Evolutionary conservation across 2,329 filamentous ascomycete species (phyloP), one percentile per base, ranked within the genome.

Genomic region (Colletotrichum sp.): DNA sequence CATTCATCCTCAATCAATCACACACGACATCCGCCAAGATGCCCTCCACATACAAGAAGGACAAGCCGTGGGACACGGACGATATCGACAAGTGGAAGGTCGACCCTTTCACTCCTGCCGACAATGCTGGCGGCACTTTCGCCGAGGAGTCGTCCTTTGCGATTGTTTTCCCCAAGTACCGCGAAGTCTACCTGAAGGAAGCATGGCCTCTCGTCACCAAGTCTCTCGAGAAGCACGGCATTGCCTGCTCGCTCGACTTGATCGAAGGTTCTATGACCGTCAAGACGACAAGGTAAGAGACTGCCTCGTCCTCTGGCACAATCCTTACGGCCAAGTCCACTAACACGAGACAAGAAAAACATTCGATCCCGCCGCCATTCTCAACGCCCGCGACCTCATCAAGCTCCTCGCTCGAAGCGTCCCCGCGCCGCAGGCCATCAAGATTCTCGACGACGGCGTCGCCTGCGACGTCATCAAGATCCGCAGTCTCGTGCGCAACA

Each of bases 61-160:
- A 97, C 5, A 98, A 98, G 85, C 94, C 95, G 71, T 97, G 96
- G 96, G 96, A 98, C 82, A 98, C 96, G 72, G 96, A 98, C 77
- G 97, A 98, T 82, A 95, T 98, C 78, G 96, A 98, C 87, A 98
- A 98, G 85, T 98, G 96, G 96, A 96, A 96, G 92, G 88, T 96
- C 80, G 96, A 98, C 52, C 87, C 92, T 32, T 98, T 98, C 87
- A 96, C 92, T 56, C 91, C 95, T 65, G 92, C 94, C 79, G 94
- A 98, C 87, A 98, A 98, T 85, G 86, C 88, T 36, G 95, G 91
- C 71, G 97, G 97, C 78, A 94, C 94, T 24, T 98, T 99, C 83
- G 91, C 93, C 69, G 96, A 99, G 85, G 97, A 98, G 87, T 98
- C 95, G 2, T 96, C 94, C 7, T 99, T 99, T 83, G 89, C 89